phyloP scores from a whole-genome alignment of 192 early-diverging fungal species.

The Pilobolus umbonatus region DNA sequence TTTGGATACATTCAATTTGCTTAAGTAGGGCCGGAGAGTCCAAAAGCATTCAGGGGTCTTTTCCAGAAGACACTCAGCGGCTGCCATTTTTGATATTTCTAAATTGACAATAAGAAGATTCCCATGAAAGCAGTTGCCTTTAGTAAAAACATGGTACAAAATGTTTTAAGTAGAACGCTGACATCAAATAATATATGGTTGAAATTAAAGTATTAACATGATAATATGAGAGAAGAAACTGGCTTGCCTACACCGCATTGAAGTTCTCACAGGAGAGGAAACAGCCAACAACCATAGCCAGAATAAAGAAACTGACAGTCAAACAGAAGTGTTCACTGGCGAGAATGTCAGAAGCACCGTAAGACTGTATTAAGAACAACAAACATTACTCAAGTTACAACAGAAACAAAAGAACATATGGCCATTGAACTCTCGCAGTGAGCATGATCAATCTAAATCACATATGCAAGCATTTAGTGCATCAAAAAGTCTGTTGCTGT shows the following conservation, averaged over 20 bases:
- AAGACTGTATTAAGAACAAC: no score
- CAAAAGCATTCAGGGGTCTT: not conserved
- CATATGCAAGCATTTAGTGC: not conserved
- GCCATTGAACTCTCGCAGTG: not conserved
- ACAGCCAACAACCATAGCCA: not conserved
- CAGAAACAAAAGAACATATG: not conserved
- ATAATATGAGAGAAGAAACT: not conserved
- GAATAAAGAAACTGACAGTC: not conserved
- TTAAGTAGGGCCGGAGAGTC: not conserved
- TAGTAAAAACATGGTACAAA: not conserved
- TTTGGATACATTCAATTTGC: not conserved
- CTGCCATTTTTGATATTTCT: not conserved
- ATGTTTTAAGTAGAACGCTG: not conserved
- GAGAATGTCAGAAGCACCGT: not conserved
- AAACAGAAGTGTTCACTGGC: not conserved
- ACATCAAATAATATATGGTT: not conserved
- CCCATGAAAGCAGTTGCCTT: not conserved
- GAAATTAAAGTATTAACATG: not conserved
- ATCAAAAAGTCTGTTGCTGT: not conserved
- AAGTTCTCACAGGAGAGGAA: not conserved
- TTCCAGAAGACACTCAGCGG: not conserved
- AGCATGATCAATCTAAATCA: not conserved
- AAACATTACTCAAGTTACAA: no score
- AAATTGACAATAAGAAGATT: not conserved
- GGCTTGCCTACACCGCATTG: not conserved